Evolutionary conservation across 495 filamentous ascomycete genomes (phyloP).

Genomic region (Parathielavia hyrcaniae): DNA sequence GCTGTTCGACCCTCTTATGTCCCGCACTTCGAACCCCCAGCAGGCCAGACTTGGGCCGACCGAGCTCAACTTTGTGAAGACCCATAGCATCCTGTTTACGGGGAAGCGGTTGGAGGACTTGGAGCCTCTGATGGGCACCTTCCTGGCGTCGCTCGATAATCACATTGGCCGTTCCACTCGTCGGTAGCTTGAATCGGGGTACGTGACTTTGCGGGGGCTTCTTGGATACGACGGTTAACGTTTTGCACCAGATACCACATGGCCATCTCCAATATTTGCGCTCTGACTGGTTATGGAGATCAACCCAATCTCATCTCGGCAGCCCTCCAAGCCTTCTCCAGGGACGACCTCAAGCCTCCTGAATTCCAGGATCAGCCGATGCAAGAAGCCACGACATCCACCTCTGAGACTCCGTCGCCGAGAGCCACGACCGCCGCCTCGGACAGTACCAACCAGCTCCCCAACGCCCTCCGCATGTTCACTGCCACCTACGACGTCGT

Average conservation of each 20-base stretch:
- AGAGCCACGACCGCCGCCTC: too few relatives aligned
- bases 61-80: conserved; percentile 53
- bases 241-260: too few relatives aligned
- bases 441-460: too few relatives aligned
- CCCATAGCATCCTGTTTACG: conserved; percentile 63
- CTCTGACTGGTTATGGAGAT: conserved; percentile 36
- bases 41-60: conserved; percentile 17
- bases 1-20: conserved; percentile 60
- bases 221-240: conserved; percentile 35
- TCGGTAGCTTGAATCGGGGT: conserved; percentile 60
- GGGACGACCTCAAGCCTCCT: not conserved
- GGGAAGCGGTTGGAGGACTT: conserved; percentile 46
- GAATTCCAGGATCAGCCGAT: conserved; percentile 22
- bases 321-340: conserved; percentile 22
- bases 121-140: conserved; percentile 42
- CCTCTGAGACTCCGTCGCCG: conserved; percentile 15
- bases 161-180: conserved; percentile 54
- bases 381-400: conserved; percentile 15
- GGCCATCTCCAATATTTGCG: too few relatives aligned
- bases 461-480: too few relatives aligned
- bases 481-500: too few relatives aligned
- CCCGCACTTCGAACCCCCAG: conserved; percentile 38
- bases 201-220: not conserved
- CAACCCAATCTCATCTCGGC: conserved; percentile 35
- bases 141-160: conserved; percentile 49